These are phyloP conservation scores for Ilex aquifolium DNA, from an alignment of 257 asterid genomes.

Conservation along the genomic window DNA sequence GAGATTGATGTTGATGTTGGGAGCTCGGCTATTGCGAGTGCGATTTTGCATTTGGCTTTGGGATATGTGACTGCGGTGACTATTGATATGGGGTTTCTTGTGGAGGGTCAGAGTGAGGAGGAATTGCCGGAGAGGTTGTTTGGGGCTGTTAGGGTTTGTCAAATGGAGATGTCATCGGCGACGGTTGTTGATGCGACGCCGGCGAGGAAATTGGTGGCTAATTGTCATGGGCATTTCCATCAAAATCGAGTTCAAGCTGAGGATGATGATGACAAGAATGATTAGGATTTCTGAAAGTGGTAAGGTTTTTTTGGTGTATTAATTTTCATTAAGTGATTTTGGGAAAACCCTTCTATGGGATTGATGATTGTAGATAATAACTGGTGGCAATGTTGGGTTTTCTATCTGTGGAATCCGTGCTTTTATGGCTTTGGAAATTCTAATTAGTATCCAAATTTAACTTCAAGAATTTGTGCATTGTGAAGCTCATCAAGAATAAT, in stretches of 20 bases:
- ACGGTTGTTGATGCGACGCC: slow-evolving; percentile 45
- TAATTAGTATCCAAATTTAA: too few relatives aligned
- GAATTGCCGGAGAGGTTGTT: slow-evolving; percentile 83
- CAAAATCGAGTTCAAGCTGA: slow-evolving; percentile 15
- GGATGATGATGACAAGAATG: neutral
- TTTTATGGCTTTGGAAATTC: too few relatives aligned
- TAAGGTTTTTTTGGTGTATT: too few relatives aligned
- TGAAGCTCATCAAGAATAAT: too few relatives aligned
- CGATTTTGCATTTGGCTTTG: slow-evolving; percentile 75
- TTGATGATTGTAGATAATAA: too few relatives aligned
- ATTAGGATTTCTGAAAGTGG: neutral
- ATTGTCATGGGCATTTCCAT: slow-evolving; percentile 5
- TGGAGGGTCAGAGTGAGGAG: slow-evolving; percentile 64
- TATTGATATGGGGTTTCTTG: slow-evolving; percentile 90
- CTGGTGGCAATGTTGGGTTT: too few relatives aligned
- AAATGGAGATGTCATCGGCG: slow-evolving; percentile 88
- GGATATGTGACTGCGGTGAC: slow-evolving; percentile 82
- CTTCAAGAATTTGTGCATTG: too few relatives aligned
- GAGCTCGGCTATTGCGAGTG: slow-evolving; percentile 82
- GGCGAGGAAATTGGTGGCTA: slow-evolving; percentile 44
- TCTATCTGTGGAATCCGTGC: too few relatives aligned
- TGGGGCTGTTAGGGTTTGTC: slow-evolving; percentile 83
- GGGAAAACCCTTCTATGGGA: too few relatives aligned
- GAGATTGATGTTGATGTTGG: slow-evolving; percentile 92
- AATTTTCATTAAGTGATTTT: too few relatives aligned